Evolutionary conservation across 305 asterid species (phyloP).

Genomic region (Plantago lanceolata): DNA sequence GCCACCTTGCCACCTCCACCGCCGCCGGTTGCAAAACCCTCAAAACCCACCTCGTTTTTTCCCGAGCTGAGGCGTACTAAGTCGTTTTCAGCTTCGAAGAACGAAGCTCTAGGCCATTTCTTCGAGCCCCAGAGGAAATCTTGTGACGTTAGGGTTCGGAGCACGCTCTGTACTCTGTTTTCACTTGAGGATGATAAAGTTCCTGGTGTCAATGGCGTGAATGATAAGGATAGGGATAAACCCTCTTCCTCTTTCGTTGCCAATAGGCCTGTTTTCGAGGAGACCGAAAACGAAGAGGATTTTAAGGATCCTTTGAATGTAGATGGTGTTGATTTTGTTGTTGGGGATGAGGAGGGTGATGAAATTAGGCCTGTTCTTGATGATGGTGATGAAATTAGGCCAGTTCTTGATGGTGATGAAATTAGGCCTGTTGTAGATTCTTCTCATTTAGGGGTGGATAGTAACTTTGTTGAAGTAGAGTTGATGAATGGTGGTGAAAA

Average conservation of each 20-base stretch:
- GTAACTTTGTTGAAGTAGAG: conserved; percentile 31
- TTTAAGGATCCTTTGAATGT: conserved; percentile 1
- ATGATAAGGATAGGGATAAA: neutral
- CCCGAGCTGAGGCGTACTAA: conserved; percentile 85
- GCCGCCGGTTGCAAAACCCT: conserved; percentile 44
- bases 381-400: conserved; percentile 32
- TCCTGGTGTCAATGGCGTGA: conserved; percentile 4
- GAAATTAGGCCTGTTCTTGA: neutral
- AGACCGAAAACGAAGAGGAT: too few relatives aligned
- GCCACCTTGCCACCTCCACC: conserved; percentile 33
- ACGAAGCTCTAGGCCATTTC: conserved; percentile 59
- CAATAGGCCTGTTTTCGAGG: conserved; percentile 35
- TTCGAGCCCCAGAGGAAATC: conserved; percentile 92
- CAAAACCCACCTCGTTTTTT: conserved; percentile 45
- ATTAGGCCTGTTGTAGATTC: conserved; percentile 40
- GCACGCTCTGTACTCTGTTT: conserved; percentile 64
- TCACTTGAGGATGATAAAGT: conserved; percentile 45
- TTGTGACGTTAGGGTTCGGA: conserved; percentile 85
- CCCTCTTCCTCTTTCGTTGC: conserved; percentile 23
- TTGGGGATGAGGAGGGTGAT: conserved; percentile 26
- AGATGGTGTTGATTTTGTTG: conserved; percentile 28
- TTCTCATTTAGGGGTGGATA: conserved; percentile 27
- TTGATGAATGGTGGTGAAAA: conserved; percentile 42
- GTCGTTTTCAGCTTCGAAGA: conserved; percentile 82
- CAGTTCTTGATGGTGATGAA: conserved; percentile 29